These are phyloP conservation scores for Cordyceps sp. DNA, from an alignment of 2,329 filamentous ascomycete species.

Conservation along the genomic window DNA sequence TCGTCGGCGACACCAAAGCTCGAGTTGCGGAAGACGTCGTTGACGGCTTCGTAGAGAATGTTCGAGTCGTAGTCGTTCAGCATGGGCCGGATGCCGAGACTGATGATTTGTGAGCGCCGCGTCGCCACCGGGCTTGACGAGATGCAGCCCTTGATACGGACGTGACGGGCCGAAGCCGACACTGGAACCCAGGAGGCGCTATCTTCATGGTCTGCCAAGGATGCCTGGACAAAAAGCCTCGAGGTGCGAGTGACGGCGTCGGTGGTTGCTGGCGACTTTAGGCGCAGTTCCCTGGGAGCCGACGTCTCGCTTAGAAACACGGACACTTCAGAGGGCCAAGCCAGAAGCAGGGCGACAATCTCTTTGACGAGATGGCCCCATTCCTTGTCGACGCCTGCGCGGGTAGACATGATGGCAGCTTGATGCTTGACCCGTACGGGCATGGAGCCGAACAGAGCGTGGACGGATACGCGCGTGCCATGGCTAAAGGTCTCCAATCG, in stretches of 20 bases:
- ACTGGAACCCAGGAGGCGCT: constrained; percentile 50
- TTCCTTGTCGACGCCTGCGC: constrained; percentile 36
- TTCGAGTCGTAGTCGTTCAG: constrained; percentile 37
- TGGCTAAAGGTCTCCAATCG: constrained; percentile 36
- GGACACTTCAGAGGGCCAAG: constrained; percentile 42
- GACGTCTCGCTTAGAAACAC: constrained; percentile 40
- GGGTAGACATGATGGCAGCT: constrained; percentile 33
- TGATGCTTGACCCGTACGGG: constrained; percentile 80
- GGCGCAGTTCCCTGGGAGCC: constrained; percentile 17
- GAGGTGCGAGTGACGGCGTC: constrained; percentile 13
- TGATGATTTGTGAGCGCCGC: constrained; percentile 65
- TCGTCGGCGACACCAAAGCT: constrained; percentile 53
- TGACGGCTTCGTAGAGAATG: constrained; percentile 61
- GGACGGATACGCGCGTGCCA: constrained; percentile 62
- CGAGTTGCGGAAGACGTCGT: constrained; percentile 59
- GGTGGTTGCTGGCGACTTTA: constrained; percentile 13
- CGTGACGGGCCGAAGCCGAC: constrained; percentile 42
- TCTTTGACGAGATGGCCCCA: constrained; percentile 47
- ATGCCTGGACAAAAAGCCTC: constrained; percentile 48
- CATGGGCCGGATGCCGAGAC: constrained; percentile 56
- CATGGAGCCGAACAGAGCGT: constrained; percentile 77
- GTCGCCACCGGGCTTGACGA: constrained; percentile 54
- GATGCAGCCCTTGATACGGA: constrained; percentile 55
- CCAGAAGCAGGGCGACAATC: constrained; percentile 49
- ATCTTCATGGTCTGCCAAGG: constrained; percentile 36